Base-by-base conservation (phyloP, 306 rosid genomes). In the Vicia villosa region DNA sequence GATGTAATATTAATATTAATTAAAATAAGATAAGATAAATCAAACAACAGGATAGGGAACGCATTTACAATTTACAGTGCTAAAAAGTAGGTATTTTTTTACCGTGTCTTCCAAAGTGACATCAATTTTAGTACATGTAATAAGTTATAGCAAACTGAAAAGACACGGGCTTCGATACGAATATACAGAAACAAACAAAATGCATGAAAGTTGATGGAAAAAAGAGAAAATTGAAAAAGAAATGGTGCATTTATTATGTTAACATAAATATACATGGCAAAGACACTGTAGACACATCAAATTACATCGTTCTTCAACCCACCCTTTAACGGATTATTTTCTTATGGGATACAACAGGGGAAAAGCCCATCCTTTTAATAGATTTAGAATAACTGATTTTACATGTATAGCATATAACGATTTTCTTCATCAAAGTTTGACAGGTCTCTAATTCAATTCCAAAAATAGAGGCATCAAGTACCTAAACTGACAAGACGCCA, bases 401-500 rank as follows among this genome's bases (percentile, higher is more conserved):
- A 43, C 56, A 17, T 20, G 43, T 36, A 40, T 59, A 49, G 51
- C 51, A 59, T 47, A 30, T 38, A 30, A 61, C 4, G 43, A 36
- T 56, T 58, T 57, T 56, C 47, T 64, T 47, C 47, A 52, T 54
- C 55, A 45, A 52, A 32, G 30, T 65, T 63, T 40, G 56, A 15
- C 42, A 32, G 36, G 17, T 40, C 46, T 61, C 70, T 14, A 45
- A 74, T 69, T 72, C 20, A 21, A 77, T 66, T 46, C 42, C 2
- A 40, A 40, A 66, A 69, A 51, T 32, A 42, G 16, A 62, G 58
- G 56, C 58, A 55, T 40, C 74, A 56, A 75, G 67, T 78, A 93
- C 98, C 98, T 93, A 80, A 85, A 93, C 46, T 86, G 98, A 76
- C 97, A 93, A 80, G 97, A 93, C 17, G 98, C 96, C 59, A 93